A percentile compares a stretch with the other conserved stretches of the same genome.
phyloP scores from a whole-genome alignment of 805 yeast species.

The Wickerhamomyces bovis region DNA sequence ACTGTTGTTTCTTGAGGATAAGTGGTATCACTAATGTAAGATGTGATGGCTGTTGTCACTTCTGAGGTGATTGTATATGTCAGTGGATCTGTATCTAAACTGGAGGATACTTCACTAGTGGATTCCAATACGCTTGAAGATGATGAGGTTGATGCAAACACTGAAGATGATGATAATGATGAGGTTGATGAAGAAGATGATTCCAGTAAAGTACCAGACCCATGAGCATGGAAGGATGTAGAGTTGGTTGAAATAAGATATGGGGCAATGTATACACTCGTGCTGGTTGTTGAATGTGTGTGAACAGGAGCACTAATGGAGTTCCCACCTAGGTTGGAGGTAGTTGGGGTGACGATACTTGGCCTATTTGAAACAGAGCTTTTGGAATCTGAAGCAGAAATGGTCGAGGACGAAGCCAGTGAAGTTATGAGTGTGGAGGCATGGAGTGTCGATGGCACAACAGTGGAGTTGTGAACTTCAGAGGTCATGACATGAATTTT shows the following conservation, averaged over 20 bases:
- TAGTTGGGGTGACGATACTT: neutral
- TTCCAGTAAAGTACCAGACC: neutral
- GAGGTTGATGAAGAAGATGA: no score
- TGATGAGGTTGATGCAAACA: no score
- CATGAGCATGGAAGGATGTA: neutral
- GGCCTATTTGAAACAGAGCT: neutral
- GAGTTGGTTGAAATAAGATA: neutral
- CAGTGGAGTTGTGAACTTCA: neutral
- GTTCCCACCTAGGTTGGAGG: neutral
- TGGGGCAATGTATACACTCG: neutral
- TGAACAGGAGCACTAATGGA: neutral
- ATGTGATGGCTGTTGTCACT: neutral
- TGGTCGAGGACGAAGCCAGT: neutral
- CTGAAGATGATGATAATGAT: no score
- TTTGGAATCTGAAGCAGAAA: neutral
- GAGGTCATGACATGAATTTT: neutral
- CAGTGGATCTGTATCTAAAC: neutral
- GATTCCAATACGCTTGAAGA: neutral
- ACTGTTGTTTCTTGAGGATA: conserved; percentile 9
- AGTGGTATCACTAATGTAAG: conserved; percentile 1
- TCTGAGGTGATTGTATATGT: neutral
- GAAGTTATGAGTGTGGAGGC: neutral
- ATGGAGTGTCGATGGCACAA: neutral
- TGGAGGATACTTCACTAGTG: neutral
- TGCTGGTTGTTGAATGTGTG: neutral